Evolutionary conservation across 495 filamentous ascomycete genomes (phyloP), one percentile per base, ranked within the genome.

Genomic region (Penicillium waksmanii): DNA sequence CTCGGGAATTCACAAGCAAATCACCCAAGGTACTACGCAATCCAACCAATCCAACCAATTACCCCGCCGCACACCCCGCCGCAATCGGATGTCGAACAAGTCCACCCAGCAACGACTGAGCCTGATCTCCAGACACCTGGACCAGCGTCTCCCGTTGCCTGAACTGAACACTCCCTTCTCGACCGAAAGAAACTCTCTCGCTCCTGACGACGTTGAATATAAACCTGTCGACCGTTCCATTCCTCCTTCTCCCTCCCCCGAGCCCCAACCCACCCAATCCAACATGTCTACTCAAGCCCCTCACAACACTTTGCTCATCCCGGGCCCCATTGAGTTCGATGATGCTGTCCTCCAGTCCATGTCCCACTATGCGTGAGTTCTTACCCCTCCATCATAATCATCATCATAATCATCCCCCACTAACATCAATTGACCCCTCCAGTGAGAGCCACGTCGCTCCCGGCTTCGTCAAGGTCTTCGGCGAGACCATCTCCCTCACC

Each of bases 291-390:
- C 77, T 56, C 93, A 96, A 81, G 76, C 90, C 44, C 79, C 85
- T 52, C 93, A 97, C 72, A 85, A 91, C 57, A 84, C 92, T 38
- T 76, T 97, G 69, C 84, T 98, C 67, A 97, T 98, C 68, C 95
- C 95, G 23, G 95, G 95, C 27, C 95, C 95, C 70, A 95, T 98
- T 71, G 95, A 98, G 77, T 98, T 98, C 69, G 95, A 97, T 73
- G 95, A 98, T 91, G 93, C 87, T 44, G 95, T 98, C 51, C 85
- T 98, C 47, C 82, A 91, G 73, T 90, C 93, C 56, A 98, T 98
- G 95, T 84, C 89, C 73, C 95, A 98, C 77, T 96, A 89, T 80
- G 94, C 93, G 93, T 96, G 72, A 70, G 83, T 79, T 34, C 36
- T 40, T 19, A 19, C 42, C 42, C 42, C 42, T 44, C 42, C 42